A percentile compares a stretch with the other conserved stretches of the same genome.
Evolutionary conservation across 225 moss, liverwort and hornwort species (phyloP).

Genomic region (Pseudisothecium myosuroides): DNA sequence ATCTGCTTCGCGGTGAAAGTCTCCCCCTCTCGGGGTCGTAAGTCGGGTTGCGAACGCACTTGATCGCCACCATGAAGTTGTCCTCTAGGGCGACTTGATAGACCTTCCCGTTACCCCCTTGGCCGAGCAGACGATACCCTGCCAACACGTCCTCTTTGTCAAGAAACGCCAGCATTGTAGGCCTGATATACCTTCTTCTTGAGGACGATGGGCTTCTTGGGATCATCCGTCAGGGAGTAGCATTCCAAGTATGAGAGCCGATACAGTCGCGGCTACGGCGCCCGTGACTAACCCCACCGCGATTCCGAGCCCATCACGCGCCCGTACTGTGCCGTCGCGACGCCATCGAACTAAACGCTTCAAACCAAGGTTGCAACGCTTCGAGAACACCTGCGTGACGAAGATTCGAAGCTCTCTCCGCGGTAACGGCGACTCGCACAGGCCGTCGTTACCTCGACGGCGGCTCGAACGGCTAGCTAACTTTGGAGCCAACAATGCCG

Average conservation of each 20-base stretch:
- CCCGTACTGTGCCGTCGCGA: neutral
- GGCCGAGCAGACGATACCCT: constrained; percentile 35
- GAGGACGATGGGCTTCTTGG: constrained; percentile 54
- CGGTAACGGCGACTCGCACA: constrained; percentile 9
- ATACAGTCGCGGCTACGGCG: constrained; percentile 16
- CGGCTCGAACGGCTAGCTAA: neutral
- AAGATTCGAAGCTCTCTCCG: neutral
- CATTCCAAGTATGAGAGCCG: constrained; percentile 23
- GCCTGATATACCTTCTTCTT: constrained; percentile 56
- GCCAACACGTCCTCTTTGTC: neutral
- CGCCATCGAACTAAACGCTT: neutral
- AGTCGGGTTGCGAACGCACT: constrained; percentile 11
- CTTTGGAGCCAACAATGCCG: neutral
- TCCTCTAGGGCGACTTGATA: constrained; percentile 28
- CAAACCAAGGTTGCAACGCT: neutral
- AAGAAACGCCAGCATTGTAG: constrained; percentile 54
- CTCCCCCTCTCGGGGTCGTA: neutral
- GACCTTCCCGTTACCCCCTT: constrained; percentile 44
- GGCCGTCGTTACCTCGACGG: constrained; percentile 9
- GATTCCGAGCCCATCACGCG: constrained; percentile 45
- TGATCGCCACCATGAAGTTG: constrained; percentile 49
- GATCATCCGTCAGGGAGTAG: constrained; percentile 13
- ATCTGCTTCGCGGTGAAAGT: constrained; percentile 33
- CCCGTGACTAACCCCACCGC: constrained; percentile 7
- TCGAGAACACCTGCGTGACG: neutral